These are phyloP conservation scores for Dujonia santamariae DNA, from an alignment of 1,139 yeast species.

Conservation along the genomic window DNA sequence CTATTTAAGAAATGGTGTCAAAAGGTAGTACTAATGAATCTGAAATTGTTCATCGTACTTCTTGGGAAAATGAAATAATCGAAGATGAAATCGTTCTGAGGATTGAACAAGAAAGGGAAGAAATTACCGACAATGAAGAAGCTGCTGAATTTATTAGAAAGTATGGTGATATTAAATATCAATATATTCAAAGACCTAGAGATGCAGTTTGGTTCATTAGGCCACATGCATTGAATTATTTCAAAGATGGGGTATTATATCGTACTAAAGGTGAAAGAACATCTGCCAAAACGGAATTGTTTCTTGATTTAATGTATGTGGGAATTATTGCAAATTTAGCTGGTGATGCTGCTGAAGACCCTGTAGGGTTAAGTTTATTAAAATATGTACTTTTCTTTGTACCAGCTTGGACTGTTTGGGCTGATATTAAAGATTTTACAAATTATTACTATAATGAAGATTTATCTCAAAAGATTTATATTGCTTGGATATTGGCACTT, in stretches of 20 bases:
- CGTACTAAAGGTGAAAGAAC: conserved; percentile 56
- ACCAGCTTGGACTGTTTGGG: conserved; percentile 65
- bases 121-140: conserved; percentile 32
- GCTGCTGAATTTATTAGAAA: conserved; percentile 47
- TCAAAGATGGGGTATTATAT: conserved; percentile 54
- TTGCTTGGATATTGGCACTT: conserved; percentile 52
- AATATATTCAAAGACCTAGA: conserved; percentile 45
- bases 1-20: too few relatives aligned
- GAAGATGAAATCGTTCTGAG: conserved; percentile 4
- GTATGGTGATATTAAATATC: conserved; percentile 50
- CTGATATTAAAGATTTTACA: conserved; percentile 61
- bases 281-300: conserved; percentile 53
- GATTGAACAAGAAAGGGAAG: conserved; percentile 9
- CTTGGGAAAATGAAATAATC: conserved; percentile 1
- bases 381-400: conserved; percentile 50
- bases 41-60: too few relatives aligned
- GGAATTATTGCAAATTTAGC: conserved; percentile 65
- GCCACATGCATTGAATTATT: conserved; percentile 63
- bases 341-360: conserved; percentile 49
- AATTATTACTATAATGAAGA: conserved; percentile 66
- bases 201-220: conserved; percentile 44
- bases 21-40: too few relatives aligned
- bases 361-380: conserved; percentile 45
- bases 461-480: conserved; percentile 50
- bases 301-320: conserved; percentile 61